Evolutionary conservation across 2,329 filamentous ascomycete genomes (phyloP).

Genomic region (Colletotrichum cordylinicola): DNA sequence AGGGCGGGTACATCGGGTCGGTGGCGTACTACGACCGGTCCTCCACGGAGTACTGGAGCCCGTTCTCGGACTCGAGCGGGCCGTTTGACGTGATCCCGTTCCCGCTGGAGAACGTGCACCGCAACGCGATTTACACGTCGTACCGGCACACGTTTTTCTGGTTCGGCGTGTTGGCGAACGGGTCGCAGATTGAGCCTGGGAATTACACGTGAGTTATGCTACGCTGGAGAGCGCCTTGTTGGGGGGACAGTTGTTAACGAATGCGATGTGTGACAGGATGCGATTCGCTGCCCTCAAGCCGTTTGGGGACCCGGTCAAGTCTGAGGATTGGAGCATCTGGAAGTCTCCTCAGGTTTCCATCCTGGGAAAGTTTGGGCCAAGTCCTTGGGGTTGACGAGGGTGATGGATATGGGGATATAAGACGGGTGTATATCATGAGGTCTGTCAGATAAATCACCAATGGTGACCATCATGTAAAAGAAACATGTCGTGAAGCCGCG

Average conservation of each 20-base stretch:
- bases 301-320: constrained; percentile 44
- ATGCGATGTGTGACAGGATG: constrained; percentile 25
- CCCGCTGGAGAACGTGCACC: constrained; percentile 32
- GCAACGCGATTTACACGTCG: constrained; percentile 18
- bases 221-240: accelerated
- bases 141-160: constrained; percentile 8
- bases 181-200: constrained; percentile 10
- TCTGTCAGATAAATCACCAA: neutral
- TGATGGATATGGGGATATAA: no score
- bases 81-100: constrained; percentile 43
- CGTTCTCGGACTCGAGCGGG: constrained; percentile 33
- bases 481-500: neutral
- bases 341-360: constrained; percentile 30
- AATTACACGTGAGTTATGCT: constrained; percentile 12
- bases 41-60: constrained; percentile 32
- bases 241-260: neutral
- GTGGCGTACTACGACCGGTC: constrained; percentile 35
- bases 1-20: constrained; percentile 46
- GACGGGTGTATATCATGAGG: neutral
- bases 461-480: neutral
- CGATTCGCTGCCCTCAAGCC: constrained; percentile 47
- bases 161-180: constrained; percentile 18
- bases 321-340: constrained; percentile 49
- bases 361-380: neutral
- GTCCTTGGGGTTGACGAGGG: neutral